Evolutionary conservation across 1,139 yeast genomes (phyloP), one percentile per base, ranked within the genome.

Genomic region (Saccharomyces hybrid): DNA sequence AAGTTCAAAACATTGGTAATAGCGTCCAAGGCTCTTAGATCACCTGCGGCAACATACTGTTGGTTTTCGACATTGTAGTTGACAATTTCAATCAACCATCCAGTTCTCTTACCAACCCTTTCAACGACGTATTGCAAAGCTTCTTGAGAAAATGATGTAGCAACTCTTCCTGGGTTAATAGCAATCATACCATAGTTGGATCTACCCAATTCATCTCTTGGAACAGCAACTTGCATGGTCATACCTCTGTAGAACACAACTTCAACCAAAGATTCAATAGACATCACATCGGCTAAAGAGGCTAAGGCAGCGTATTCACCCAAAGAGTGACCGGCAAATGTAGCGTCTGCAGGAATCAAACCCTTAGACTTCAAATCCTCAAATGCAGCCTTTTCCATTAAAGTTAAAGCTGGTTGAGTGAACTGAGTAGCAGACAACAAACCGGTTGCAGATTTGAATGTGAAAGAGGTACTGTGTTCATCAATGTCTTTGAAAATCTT

Each of bases 201-300:
- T 77, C 99, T 86, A 52, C 99, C 99, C 52, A 76, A 72, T 56
- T 84, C 81, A 75, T 93, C 99, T 77, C 99, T 85, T 70, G 98
- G 98, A 62, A 93, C 99, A 50, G 99, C 99, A 62, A 93, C 99
- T 80, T 93, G 99, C 99, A 93, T 93, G 50, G 99, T 93, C 99
- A 93, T 93, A 81, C 99, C 99, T 79, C 99, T 85, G 81, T 93
- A 95, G 81, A 93, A 93, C 50, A 93, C 99, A 73, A 93, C 97
- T 73, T 93, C 99, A 56, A 93, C 99, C 66, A 93, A 80, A 8
- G 96, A 87, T 77, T 95, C 99, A 68, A 95, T 91, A 54, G 99
- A 97, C 98, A 93, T 91, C 57, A 95, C 98, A 71, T 93, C 96
- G 56, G 97, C 99, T 69, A 93, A 80, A 26, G 99, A 91, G 32